Conservation (phyloP, 495 filamentous ascomycete species). For the Podospora didyma region DNA sequence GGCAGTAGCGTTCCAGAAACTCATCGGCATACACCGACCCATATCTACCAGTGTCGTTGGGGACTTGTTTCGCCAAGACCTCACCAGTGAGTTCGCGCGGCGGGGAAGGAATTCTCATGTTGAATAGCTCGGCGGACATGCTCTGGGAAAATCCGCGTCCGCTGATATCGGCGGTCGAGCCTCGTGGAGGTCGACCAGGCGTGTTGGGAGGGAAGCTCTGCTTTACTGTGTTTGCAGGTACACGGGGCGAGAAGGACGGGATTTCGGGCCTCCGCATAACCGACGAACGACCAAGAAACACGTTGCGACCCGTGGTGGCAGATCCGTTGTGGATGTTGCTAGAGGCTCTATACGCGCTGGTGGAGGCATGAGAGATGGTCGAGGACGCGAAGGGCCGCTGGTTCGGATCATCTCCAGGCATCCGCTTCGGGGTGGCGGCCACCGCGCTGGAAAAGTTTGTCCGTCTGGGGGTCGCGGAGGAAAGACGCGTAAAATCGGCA, state of each 20-base stretch:
- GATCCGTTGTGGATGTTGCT: slow-evolving; percentile 25
- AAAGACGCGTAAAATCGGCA: slow-evolving; percentile 23
- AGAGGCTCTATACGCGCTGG: slow-evolving; percentile 3
- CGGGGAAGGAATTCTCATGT: slow-evolving; percentile 44
- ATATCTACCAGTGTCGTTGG: slow-evolving; percentile 33
- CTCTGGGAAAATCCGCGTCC: slow-evolving; percentile 34
- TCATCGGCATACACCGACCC: slow-evolving; percentile 48
- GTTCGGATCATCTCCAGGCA: slow-evolving; percentile 34
- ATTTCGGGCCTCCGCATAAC: slow-evolving; percentile 25
- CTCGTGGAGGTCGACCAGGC: slow-evolving; percentile 26
- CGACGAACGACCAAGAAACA: slow-evolving; percentile 39
- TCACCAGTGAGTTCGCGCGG: slow-evolving; percentile 44
- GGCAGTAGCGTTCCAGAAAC: slow-evolving; percentile 46
- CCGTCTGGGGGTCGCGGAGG: slow-evolving; percentile 7
- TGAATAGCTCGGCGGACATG: slow-evolving; percentile 38
- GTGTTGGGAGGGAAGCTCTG: slow-evolving; percentile 34
- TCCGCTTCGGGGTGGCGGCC: slow-evolving; percentile 16
- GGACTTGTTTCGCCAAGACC: slow-evolving; percentile 40
- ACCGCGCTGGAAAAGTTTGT: slow-evolving; percentile 4
- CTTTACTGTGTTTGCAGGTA: slow-evolving; percentile 25
- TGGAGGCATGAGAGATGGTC: slow-evolving; percentile 17
- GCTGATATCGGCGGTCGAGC: slow-evolving; percentile 22
- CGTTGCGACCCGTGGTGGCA: slow-evolving; percentile 25
- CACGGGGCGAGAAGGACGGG: slow-evolving; percentile 35
- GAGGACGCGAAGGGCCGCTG: slow-evolving; percentile 16